Percentiles rank a stretch among this genome's conserved stretches.
Evolutionary conservation across 2,329 filamentous ascomycete species (phyloP).

Genomic region (Tolypocladium tropicale): DNA sequence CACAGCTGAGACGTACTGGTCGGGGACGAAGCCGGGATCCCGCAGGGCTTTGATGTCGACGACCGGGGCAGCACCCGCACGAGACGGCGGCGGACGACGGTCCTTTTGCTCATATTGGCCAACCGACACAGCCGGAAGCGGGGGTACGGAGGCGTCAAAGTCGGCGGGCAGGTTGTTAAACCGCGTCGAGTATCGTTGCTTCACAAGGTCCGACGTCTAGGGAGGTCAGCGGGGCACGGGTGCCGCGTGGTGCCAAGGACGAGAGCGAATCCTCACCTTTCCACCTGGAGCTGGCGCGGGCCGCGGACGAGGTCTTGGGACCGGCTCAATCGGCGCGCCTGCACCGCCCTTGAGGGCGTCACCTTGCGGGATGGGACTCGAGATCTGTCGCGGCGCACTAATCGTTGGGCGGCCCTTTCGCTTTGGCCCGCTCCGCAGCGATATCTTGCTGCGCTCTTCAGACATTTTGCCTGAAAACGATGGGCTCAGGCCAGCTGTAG

Average conservation of each 20-base stretch:
- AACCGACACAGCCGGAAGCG: slow-evolving; percentile 58
- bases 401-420: slow-evolving; percentile 51
- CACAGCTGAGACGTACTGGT: slow-evolving; percentile 66
- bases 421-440: slow-evolving; percentile 50
- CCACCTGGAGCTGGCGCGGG: slow-evolving; percentile 42
- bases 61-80: slow-evolving; percentile 46
- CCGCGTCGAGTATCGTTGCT: slow-evolving; percentile 85
- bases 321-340: slow-evolving; percentile 12
- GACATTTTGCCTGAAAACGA: slow-evolving; percentile 36
- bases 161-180: slow-evolving; percentile 70
- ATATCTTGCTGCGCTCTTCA: slow-evolving; percentile 51
- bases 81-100: slow-evolving; percentile 43
- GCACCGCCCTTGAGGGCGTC: slow-evolving; percentile 20
- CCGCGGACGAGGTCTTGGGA: slow-evolving; percentile 30
- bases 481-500: neutral
- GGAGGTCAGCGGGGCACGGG: slow-evolving; percentile 1
- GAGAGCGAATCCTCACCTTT: slow-evolving; percentile 30
- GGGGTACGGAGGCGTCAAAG: slow-evolving; percentile 57
- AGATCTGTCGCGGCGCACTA: slow-evolving; percentile 54
- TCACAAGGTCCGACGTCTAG: slow-evolving; percentile 73
- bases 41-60: slow-evolving; percentile 70
- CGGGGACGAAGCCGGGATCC: slow-evolving; percentile 68
- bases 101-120: slow-evolving; percentile 47
- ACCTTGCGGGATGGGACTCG: slow-evolving; percentile 46
- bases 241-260: slow-evolving; percentile 1